Evolutionary conservation across 257 asterid species (phyloP).

Genomic region (Nicotiana paniculata): DNA sequence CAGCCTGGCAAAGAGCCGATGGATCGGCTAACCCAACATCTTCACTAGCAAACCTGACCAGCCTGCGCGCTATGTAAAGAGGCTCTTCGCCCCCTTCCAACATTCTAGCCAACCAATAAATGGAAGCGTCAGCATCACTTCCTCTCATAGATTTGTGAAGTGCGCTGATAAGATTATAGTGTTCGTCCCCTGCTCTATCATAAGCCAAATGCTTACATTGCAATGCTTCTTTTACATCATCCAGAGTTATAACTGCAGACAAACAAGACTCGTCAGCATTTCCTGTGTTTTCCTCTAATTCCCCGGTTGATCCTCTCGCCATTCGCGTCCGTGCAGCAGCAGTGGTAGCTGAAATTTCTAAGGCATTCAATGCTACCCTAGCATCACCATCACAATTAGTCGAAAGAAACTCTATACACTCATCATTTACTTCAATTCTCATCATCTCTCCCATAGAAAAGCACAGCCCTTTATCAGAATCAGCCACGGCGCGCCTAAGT

Average conservation of each 20-base stretch:
- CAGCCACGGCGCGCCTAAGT: slow-evolving; percentile 38
- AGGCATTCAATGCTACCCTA: slow-evolving; percentile 60
- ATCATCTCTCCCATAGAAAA: background rate
- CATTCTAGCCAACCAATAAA: slow-evolving; percentile 84
- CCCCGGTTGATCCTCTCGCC: background rate
- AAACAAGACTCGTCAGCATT: background rate
- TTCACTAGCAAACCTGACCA: slow-evolving; percentile 65
- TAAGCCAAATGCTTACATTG: slow-evolving; percentile 73
- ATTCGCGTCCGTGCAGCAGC: slow-evolving; percentile 24
- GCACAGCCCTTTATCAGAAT: slow-evolving; percentile 33
- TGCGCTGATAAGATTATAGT: slow-evolving; percentile 72
- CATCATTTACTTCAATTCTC: slow-evolving; percentile 25
- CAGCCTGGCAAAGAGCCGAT: slow-evolving; percentile 67
- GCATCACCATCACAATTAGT: slow-evolving; percentile 73
- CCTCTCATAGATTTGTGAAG: slow-evolving; percentile 90
- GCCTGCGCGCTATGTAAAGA: slow-evolving; percentile 70
- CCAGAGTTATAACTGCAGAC: background rate
- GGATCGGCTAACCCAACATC: slow-evolving; percentile 85
- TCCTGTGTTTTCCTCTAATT: background rate
- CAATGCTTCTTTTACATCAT: slow-evolving; percentile 55
- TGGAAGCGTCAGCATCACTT: slow-evolving; percentile 63
- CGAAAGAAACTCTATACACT: slow-evolving; percentile 46
- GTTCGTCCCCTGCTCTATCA: slow-evolving; percentile 76
- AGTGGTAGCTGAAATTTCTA: slow-evolving; percentile 58
- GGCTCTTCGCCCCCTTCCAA: slow-evolving; percentile 92